Evolutionary conservation across 78 protist genomes (phyloP).

Genomic region (Dictyostelium discoideum): dicty_2.7 NC_007089.4:656501-657000

Average conservation of each 20-base stretch:
- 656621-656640: slow-evolving; percentile 5
- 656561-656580: not conserved
- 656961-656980: not conserved
- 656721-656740: slow-evolving; percentile 9
- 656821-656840: not conserved
- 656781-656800: not conserved
- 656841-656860: not conserved
- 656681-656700: not conserved
- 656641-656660: not conserved
- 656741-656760: not conserved
- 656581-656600: not conserved
- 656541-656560: not conserved
- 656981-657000: slow-evolving; percentile 69
- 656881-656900: not conserved
- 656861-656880: not conserved
- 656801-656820: not conserved
- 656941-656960: slow-evolving; percentile 46
- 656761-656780: not conserved
- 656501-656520: no score
- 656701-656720: not conserved
- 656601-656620: not conserved
- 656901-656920: not conserved
- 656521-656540: not conserved
- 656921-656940: not conserved
- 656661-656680: not conserved